Evolutionary conservation across 2,329 filamentous ascomycete species (phyloP), one percentile per base, ranked within the genome.

Genomic region (Purpureocillium takamizusanense): DNA sequence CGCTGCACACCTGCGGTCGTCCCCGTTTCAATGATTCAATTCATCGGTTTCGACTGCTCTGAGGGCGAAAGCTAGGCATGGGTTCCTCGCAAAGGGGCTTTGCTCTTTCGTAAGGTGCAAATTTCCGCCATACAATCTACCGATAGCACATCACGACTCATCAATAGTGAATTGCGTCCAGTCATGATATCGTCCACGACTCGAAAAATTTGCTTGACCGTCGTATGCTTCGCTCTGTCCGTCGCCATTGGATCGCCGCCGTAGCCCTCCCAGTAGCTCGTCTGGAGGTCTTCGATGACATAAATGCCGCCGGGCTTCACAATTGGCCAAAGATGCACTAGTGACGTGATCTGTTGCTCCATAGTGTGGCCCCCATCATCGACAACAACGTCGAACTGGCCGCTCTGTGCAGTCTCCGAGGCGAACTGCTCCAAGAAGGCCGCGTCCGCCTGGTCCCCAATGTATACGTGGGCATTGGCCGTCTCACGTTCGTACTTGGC

Each of bases 321-420:
- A 3, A 51, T 49, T 12, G 52, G 54, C 57, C 57, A 67, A 14
- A 66, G 48, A 9, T 47, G 47, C 31, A 59, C 45, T 2, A 66
- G 40, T 3, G 53, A 59, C 1, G 47, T 53, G 17, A 56, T 56
- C 43, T 66, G 61, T 47, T 66, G 57, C 5, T 47, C 42, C 57
- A 66, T 62, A 4, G 40, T 53, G 36, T 64, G 60, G 1, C 60
- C 59, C 4, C 60, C 61, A 38, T 63, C 60, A 35, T 66, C 61
- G 31, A 67, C 50, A 31, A 67, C 59, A 27, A 67, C 43, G 42
- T 66, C 63, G 31, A 66, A 65, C 11, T 45, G 30, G 12, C 39
- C 36, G 16, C 55, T 49, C 6, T 45, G 44, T 14, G 60, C 60
- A 0, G 55, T 46, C 31, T 59, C 46, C 10, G 40, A 36, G 27